Percentiles rank a stretch among this genome's conserved stretches.
Conservation (phyloP, 2,329 filamentous ascomycete genomes). For the Colletotrichum camelliae region DNA sequence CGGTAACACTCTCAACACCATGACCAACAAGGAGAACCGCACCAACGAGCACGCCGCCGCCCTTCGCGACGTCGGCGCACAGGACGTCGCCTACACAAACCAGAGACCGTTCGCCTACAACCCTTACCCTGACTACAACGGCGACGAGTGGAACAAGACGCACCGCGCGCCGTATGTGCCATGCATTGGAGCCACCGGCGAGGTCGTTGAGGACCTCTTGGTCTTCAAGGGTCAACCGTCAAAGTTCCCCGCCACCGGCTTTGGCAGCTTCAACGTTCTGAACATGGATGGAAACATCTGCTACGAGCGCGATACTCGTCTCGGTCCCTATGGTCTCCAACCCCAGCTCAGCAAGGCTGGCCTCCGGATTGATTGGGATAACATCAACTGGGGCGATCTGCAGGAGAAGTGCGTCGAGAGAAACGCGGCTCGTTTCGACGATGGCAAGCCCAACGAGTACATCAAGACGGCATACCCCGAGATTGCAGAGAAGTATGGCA, state of each 20-base stretch:
- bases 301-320: conserved; percentile 72
- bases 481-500: conserved; percentile 13
- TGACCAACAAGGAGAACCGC: conserved; percentile 46
- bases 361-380: conserved; percentile 61
- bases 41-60: conserved; percentile 31
- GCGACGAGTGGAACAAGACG: conserved; percentile 59
- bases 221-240: conserved; percentile 67
- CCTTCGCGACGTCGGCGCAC: conserved; percentile 17
- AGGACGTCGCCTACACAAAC: conserved; percentile 39
- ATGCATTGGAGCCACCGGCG: conserved; percentile 69
- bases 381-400: conserved; percentile 73
- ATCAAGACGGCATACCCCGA: conserved; percentile 40
- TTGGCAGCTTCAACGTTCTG: conserved; percentile 67
- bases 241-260: conserved; percentile 63
- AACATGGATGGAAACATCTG: conserved; percentile 68
- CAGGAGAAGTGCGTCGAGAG: conserved; percentile 69
- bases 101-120: conserved; percentile 63
- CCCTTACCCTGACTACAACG: conserved; percentile 76
- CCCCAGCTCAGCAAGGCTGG: conserved; percentile 52
- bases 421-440: conserved; percentile 70
- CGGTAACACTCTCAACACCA: conserved; percentile 57
- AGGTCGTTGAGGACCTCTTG: conserved; percentile 64
- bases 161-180: conserved; percentile 64
- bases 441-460: conserved; percentile 48
- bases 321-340: conserved; percentile 68